A percentile compares a stretch with the other conserved stretches of the same genome.
Evolutionary conservation across 2,329 filamentous ascomycete species (phyloP).

Genomic region (Esteya vermicola): DNA sequence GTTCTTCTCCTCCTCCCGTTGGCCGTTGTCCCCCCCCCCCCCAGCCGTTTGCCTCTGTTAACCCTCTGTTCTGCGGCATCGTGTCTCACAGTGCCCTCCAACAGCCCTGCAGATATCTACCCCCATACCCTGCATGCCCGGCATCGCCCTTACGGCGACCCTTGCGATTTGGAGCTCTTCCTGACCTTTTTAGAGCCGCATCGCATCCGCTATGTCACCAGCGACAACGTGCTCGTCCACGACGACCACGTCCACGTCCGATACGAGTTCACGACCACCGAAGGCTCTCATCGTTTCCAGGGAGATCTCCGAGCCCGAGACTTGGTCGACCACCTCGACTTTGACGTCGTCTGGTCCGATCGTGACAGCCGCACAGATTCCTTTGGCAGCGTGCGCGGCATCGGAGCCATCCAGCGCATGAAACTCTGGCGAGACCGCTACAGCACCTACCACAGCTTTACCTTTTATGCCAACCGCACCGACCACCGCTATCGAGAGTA

Average conservation of each 20-base stretch:
- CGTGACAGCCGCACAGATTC: slow-evolving; percentile 31
- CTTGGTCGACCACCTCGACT: slow-evolving; percentile 34
- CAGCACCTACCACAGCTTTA: slow-evolving; percentile 31
- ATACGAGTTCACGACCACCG: slow-evolving; percentile 36
- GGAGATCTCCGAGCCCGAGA: slow-evolving; percentile 32
- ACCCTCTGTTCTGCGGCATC: background rate
- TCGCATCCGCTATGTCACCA: slow-evolving; percentile 31
- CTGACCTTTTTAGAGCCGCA: slow-evolving; percentile 33
- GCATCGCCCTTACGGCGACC: slow-evolving; percentile 34
- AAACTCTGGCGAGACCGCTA: slow-evolving; percentile 37
- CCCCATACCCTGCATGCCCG: slow-evolving; percentile 35
- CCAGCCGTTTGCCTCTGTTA: background rate
- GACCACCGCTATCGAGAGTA: slow-evolving; percentile 34
- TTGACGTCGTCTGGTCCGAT: slow-evolving; percentile 38
- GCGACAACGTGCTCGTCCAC: slow-evolving; percentile 30
- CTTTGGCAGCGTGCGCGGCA: slow-evolving; percentile 34
- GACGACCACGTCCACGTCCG: slow-evolving; percentile 32
- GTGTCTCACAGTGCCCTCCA: slow-evolving; percentile 30
- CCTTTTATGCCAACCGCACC: slow-evolving; percentile 28
- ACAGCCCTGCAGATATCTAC: slow-evolving; percentile 27
- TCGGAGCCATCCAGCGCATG: slow-evolving; percentile 35
- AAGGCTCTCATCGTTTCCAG: slow-evolving; percentile 33
- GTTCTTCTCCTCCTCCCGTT: slow-evolving; percentile 8
- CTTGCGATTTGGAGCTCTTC: slow-evolving; percentile 33
- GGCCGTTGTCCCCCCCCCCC: background rate